A percentile compares a stretch with the other conserved stretches of the same genome.
phyloP scores from a whole-genome alignment of 148 eudicot species.

The Silene latifolia region DNA sequence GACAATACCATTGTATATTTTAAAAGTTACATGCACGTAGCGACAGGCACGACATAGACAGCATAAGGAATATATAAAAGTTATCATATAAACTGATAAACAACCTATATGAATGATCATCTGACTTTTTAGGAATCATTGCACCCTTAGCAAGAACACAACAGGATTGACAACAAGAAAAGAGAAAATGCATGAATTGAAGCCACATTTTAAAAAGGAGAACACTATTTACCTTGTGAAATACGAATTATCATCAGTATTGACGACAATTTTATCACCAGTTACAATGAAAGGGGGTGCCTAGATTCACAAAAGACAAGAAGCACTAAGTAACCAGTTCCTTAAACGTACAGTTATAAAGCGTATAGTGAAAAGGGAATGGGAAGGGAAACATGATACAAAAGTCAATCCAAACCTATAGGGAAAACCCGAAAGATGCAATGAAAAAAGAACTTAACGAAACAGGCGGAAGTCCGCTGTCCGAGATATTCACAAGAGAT shows the following conservation, averaged over 20 bases:
- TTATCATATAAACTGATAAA: not conserved
- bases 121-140: not conserved
- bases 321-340: not conserved
- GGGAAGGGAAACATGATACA: too few relatives aligned
- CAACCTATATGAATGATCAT: not conserved
- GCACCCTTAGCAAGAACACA: not conserved
- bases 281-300: conserved; percentile 66
- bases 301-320: conserved; percentile 27
- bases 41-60: not conserved
- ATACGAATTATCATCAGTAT: conserved; percentile 65
- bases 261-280: conserved; percentile 62
- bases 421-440: too few relatives aligned
- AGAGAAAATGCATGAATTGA: not conserved
- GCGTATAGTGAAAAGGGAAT: too few relatives aligned
- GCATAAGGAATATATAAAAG: not conserved
- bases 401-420: too few relatives aligned
- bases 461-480: not conserved
- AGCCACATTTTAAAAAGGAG: conserved; percentile 8
- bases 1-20: not conserved
- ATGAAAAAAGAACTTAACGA: not conserved
- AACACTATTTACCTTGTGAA: conserved; percentile 49
- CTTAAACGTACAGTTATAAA: not conserved
- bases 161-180: not conserved
- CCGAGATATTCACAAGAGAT: not conserved
- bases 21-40: not conserved